phyloP scores from a whole-genome alignment of 106 monocot species.

The Dendrobium officinale region DNA sequence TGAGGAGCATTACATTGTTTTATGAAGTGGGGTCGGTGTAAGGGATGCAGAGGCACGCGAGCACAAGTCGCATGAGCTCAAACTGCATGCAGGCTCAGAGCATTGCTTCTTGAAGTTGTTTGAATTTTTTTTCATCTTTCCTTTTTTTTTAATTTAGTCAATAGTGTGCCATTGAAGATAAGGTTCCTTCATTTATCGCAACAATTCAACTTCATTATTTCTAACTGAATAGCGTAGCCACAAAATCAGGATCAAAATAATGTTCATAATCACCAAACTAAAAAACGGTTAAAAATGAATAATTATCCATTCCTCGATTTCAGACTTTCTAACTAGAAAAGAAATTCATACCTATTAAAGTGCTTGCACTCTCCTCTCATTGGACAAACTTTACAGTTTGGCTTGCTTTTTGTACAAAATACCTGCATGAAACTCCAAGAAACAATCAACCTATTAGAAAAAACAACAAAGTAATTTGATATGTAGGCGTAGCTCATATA shows the following conservation, averaged over 20 bases:
- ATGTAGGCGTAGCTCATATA: neutral
- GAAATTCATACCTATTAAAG: slow-evolving; percentile 9
- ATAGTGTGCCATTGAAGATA: neutral
- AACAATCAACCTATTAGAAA: neutral
- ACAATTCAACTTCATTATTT: neutral
- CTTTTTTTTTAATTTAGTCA: too few species aligned
- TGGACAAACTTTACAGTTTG: slow-evolving; percentile 18
- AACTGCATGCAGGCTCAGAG: too few species aligned
- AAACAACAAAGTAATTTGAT: slow-evolving; percentile 2
- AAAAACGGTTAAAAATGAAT: neutral
- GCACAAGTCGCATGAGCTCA: too few species aligned
- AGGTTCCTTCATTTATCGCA: neutral
- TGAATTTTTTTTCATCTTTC: too few species aligned
- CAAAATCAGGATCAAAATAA: neutral
- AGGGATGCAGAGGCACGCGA: too few species aligned
- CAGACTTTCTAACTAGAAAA: neutral
- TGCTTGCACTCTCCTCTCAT: slow-evolving; percentile 22
- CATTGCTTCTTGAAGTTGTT: too few species aligned
- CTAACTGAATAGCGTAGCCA: neutral
- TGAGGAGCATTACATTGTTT: too few species aligned
- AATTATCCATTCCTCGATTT: neutral
- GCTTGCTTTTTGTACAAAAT: slow-evolving; percentile 18
- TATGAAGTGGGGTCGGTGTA: too few species aligned
- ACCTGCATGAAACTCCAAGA: slow-evolving; percentile 8
- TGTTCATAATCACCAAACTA: neutral